These are phyloP conservation scores for Oxytropis ochrocephala DNA, from an alignment of 306 rosid genomes.

Conservation along the genomic window DNA sequence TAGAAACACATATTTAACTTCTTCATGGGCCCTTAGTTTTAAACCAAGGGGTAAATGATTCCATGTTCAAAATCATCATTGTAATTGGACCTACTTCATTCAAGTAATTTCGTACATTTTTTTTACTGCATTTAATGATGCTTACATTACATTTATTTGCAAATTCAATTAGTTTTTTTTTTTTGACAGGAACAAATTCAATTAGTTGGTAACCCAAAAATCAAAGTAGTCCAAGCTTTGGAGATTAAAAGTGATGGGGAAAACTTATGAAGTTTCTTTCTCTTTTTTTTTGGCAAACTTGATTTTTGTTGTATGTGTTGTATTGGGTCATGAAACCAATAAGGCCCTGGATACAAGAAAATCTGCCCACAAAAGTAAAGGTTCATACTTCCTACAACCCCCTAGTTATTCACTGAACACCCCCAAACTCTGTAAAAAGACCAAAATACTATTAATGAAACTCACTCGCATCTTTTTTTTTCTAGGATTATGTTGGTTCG, in stretches of 20 bases:
- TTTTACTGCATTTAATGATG: background rate
- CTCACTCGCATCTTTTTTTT: too few species aligned
- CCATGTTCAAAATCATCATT: constrained; percentile 18
- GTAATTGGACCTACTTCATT: constrained; percentile 30
- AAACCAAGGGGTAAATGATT: background rate
- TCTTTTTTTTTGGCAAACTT: too few species aligned
- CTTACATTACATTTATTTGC: constrained; percentile 10
- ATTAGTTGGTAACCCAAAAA: background rate
- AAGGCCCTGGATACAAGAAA: too few species aligned
- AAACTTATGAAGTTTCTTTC: background rate
- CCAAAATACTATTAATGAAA: too few species aligned
- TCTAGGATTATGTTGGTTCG: too few species aligned
- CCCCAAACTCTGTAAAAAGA: too few species aligned
- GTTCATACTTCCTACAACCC: too few species aligned
- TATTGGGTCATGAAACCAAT: too few species aligned
- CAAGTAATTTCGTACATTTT: constrained; percentile 26
- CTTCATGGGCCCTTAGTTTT: constrained; percentile 10
- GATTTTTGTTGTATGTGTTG: too few species aligned
- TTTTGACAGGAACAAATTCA: too few species aligned
- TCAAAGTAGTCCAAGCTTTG: constrained; percentile 27
- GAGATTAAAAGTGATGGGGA: background rate
- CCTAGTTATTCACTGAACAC: too few species aligned
- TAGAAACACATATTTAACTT: background rate
- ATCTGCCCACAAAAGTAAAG: too few species aligned
- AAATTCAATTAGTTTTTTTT: constrained; percentile 6